phyloP scores from a whole-genome alignment of 371 early-diverging fungal species.

The Mucor saturninus region DNA sequence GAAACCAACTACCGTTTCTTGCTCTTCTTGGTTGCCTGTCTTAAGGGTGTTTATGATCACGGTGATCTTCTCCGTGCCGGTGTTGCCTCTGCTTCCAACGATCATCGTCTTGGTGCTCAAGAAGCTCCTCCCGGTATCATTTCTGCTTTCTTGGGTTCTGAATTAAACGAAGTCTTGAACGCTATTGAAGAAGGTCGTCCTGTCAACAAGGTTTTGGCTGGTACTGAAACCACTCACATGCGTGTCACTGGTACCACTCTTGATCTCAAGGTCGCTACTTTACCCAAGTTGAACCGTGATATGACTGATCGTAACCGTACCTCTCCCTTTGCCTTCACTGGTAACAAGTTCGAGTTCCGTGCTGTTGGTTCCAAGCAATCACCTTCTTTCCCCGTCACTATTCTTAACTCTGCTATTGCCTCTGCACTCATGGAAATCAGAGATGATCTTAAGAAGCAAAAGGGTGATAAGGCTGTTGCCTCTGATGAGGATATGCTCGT shows the following conservation, averaged over 20 bases:
- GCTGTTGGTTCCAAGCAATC: slow-evolving; percentile 98
- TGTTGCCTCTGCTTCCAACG: slow-evolving; percentile 93
- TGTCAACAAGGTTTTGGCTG: slow-evolving; percentile 78
- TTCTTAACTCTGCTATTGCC: slow-evolving; percentile 94
- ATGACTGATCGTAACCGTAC: slow-evolving; percentile 99
- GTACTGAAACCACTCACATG: slow-evolving; percentile 84
- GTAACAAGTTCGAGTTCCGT: slow-evolving; percentile 99
- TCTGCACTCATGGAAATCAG: slow-evolving; percentile 78
- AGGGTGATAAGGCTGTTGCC: slow-evolving; percentile 78
- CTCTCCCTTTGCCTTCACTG: slow-evolving; percentile 98
- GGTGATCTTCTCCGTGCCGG: slow-evolving; percentile 86
- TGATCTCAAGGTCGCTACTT: slow-evolving; percentile 92
- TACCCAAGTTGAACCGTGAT: slow-evolving; percentile 94
- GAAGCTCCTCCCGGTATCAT: slow-evolving; percentile 98
- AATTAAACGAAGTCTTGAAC: slow-evolving; percentile 91
- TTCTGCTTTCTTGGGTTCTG: slow-evolving; percentile 95
- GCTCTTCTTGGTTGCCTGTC: slow-evolving; percentile 86
- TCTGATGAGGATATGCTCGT: slow-evolving; percentile 84
- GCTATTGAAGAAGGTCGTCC: slow-evolving; percentile 88
- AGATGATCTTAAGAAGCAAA: slow-evolving; percentile 72
- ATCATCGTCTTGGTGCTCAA: slow-evolving; percentile 97
- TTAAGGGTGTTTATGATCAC: slow-evolving; percentile 91
- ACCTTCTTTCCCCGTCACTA: slow-evolving; percentile 93
- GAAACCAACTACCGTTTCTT: slow-evolving; percentile 97
- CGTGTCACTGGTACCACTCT: slow-evolving; percentile 94